Evolutionary conservation across 805 yeast species (phyloP).

Genomic region (Candida schatavii): DNA sequence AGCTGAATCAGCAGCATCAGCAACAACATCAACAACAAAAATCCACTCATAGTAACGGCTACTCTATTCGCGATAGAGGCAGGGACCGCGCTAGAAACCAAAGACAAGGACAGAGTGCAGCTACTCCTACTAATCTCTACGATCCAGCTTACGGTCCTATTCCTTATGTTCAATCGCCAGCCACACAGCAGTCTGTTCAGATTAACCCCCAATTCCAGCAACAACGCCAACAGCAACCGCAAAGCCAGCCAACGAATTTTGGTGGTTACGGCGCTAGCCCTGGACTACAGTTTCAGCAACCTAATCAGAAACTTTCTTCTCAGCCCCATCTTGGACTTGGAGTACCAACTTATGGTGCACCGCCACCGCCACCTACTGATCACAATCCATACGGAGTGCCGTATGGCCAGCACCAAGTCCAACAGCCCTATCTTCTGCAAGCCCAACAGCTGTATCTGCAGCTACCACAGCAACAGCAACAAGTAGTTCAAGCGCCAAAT

Average conservation of each 20-base stretch:
- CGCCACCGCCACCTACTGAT: slow-evolving; percentile 3
- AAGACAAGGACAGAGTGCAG: slow-evolving; percentile 1
- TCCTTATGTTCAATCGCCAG: no score
- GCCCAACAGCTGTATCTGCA: no score
- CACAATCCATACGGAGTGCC: slow-evolving; percentile 10
- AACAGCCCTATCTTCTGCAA: not conserved
- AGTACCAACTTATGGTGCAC: slow-evolving; percentile 1
- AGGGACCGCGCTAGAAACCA: not conserved
- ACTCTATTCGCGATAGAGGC: not conserved
- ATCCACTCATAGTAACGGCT: not conserved
- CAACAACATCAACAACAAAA: not conserved
- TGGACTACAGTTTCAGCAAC: not conserved
- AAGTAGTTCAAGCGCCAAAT: not conserved
- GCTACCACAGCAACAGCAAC: slow-evolving; percentile 1
- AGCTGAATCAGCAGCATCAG: not conserved
- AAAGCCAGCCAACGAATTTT: not conserved
- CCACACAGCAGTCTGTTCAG: no score
- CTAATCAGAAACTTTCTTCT: not conserved
- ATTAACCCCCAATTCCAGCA: no score
- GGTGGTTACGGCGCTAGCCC: not conserved
- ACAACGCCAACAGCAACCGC: not conserved
- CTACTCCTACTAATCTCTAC: no score
- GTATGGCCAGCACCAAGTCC: slow-evolving; percentile 8
- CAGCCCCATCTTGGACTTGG: slow-evolving; percentile 1
- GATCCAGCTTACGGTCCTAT: not conserved